Evolutionary conservation across 140 eudicot genomes (phyloP), one percentile per base, ranked within the genome.

Genomic region (Ambrosia hybrid): DNA sequence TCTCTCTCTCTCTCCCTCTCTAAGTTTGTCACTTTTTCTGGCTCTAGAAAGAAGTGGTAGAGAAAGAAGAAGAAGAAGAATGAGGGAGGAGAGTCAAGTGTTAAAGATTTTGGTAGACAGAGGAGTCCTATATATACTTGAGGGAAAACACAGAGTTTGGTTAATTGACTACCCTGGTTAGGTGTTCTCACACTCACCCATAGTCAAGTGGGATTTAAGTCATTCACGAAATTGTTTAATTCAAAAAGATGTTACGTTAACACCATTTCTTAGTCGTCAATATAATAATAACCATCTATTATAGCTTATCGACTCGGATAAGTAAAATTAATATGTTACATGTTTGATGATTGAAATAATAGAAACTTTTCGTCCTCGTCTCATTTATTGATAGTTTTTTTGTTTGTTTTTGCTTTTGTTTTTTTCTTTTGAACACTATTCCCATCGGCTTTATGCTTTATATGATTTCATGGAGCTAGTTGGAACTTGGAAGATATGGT

Each of bases 91-190:
- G 53, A 51, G 67, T 39, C 37, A 49, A 39, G 49, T 58, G 72
- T 66, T 45, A 67, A 51, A 58, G 11, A n/a, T 61, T 34, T 66
- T 12, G 70, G 41, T 4, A 37, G 58, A 67, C 51, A 73, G 69
- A 79, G 73, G 78, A 58, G 79, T 49, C 39, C 10, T 73, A 73
- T 73, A 79, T 36, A 79, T 73, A 73, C 45, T 21, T 21, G 30
- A 21, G 30, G 30, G 66, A 57, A 57, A 49, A 57, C 13, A 13
- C 30, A 26, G 41, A 70, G 84, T 75, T 75, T 71, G 70, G 82
- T 78, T 73, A 66, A 58, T 21, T 58, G 7, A 66, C 75, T 66
- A 79, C 83, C 74, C 6, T 79, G 83, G 83, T 79, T 79, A 73
- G 83, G 83, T 79, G 38, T 43, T 73, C 43, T 72, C 37, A 59